Percentiles rank a stretch among this genome's conserved stretches.
These are phyloP conservation scores for Flaveria sonorensis DNA, from an alignment of 129 eudicot species.

Conservation along the genomic window DNA sequence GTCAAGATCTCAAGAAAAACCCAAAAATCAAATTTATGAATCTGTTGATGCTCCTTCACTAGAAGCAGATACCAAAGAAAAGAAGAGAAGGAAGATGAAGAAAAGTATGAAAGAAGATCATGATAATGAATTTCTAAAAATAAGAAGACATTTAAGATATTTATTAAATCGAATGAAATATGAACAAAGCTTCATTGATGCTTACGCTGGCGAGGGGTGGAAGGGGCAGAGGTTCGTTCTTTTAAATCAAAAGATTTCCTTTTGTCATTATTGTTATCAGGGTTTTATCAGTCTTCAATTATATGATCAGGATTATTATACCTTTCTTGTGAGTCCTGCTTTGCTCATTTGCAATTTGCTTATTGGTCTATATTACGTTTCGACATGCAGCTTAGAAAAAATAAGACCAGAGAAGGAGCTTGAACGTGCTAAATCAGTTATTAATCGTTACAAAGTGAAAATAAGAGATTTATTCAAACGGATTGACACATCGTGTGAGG, in stretches of 20 bases:
- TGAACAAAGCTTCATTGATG: constrained; percentile 81
- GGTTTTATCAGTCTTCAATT: background rate
- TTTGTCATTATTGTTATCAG: background rate
- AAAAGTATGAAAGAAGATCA: constrained; percentile 39
- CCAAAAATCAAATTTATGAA: constrained; percentile 34
- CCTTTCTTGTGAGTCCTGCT: constrained; percentile 15
- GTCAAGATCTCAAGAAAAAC: constrained; percentile 62
- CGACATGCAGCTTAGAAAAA: constrained; percentile 71
- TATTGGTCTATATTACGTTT: constrained; percentile 20
- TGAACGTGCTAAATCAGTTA: constrained; percentile 77
- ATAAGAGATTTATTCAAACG: constrained; percentile 80
- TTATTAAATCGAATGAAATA: constrained; percentile 59
- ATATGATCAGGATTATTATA: background rate
- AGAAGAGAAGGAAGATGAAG: constrained; percentile 50
- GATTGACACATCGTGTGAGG: constrained; percentile 57
- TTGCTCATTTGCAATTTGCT: background rate
- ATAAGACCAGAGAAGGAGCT: constrained; percentile 97
- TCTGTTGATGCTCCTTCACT: constrained; percentile 38
- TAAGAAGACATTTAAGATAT: constrained; percentile 65
- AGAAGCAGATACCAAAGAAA: constrained; percentile 41
- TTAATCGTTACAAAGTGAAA: constrained; percentile 70
- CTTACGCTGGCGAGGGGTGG: constrained; percentile 96
- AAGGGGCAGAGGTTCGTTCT: constrained; percentile 81
- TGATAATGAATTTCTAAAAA: constrained; percentile 59
- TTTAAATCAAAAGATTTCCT: background rate